Evolutionary conservation across 805 yeast species (phyloP).

Genomic region (Yarrowia osloensis): DNA sequence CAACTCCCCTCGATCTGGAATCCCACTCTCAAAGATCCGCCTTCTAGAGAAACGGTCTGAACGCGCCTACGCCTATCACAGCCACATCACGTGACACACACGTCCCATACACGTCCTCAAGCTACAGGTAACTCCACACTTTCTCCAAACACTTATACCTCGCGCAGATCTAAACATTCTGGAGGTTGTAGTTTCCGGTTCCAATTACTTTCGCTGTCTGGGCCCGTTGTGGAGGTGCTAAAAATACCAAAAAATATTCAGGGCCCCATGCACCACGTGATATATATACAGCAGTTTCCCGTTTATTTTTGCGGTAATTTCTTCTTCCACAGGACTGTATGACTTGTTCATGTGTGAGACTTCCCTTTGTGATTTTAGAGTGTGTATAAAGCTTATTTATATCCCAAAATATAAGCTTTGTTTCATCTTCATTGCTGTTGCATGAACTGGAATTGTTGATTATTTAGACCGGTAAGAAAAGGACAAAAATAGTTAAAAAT

Average conservation of each 20-base stretch:
- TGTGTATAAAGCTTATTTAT: not conserved
- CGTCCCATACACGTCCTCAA: not conserved
- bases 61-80: not conserved
- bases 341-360: not conserved
- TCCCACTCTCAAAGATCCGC: too few species aligned
- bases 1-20: too few species aligned
- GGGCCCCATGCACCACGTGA: not conserved
- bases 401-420: not conserved
- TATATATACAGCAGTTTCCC: not conserved
- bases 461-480: too few species aligned
- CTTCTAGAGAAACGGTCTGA: too few species aligned
- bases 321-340: not conserved
- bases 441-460: not conserved
- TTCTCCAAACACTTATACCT: too few species aligned
- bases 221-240: not conserved
- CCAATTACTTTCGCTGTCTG: too few species aligned
- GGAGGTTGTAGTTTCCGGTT: too few species aligned
- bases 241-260: not conserved
- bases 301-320: not conserved
- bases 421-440: slow-evolving; percentile 24
- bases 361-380: not conserved
- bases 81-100: not conserved
- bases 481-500: too few species aligned
- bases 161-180: not conserved
- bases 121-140: not conserved